These are phyloP conservation scores for Daldinia sp. DNA, from an alignment of 2,329 filamentous ascomycete species.

Conservation along the genomic window DNA sequence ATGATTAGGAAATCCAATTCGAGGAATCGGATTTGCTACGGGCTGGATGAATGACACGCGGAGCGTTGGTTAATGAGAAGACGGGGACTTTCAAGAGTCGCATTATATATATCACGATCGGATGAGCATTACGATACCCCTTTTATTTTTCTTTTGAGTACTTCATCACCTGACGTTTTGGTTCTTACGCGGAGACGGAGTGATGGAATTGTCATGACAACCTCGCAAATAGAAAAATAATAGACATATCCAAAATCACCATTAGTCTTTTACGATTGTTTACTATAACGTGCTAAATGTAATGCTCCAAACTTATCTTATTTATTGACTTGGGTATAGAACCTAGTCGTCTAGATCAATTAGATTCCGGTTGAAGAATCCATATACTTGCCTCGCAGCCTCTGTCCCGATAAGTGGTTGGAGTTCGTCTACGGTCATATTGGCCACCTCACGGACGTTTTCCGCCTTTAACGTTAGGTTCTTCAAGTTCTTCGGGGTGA, in stretches of 20 bases:
- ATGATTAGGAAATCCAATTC: not conserved
- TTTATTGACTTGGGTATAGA: not conserved
- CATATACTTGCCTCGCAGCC: slow-evolving; percentile 78
- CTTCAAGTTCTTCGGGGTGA: slow-evolving; percentile 82
- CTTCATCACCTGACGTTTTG: slow-evolving; percentile 11
- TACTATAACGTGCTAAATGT: not conserved
- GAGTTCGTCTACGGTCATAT: slow-evolving; percentile 82
- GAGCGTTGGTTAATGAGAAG: slow-evolving; percentile 13
- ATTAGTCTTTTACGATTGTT: not conserved
- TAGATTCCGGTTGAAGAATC: slow-evolving; percentile 80
- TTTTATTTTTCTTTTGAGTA: slow-evolving; percentile 29
- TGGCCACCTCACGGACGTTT: slow-evolving; percentile 85
- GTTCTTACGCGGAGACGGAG: slow-evolving; percentile 13
- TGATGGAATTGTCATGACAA: slow-evolving; percentile 9
- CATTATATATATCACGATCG: slow-evolving; percentile 8
- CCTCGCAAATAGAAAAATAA: slow-evolving; percentile 29
- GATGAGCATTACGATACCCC: slow-evolving; percentile 50
- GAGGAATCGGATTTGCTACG: not conserved
- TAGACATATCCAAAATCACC: slow-evolving; percentile 3
- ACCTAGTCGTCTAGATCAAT: slow-evolving; percentile 62
- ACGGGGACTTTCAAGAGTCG: slow-evolving; percentile 17
- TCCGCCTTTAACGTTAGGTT: slow-evolving; percentile 78
- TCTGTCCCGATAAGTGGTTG: slow-evolving; percentile 81
- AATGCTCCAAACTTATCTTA: not conserved
- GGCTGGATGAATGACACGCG: slow-evolving; percentile 19